Base-by-base conservation (phyloP, 176 grass and related monocot genomes). In the Panicum miliaceum region DNA sequence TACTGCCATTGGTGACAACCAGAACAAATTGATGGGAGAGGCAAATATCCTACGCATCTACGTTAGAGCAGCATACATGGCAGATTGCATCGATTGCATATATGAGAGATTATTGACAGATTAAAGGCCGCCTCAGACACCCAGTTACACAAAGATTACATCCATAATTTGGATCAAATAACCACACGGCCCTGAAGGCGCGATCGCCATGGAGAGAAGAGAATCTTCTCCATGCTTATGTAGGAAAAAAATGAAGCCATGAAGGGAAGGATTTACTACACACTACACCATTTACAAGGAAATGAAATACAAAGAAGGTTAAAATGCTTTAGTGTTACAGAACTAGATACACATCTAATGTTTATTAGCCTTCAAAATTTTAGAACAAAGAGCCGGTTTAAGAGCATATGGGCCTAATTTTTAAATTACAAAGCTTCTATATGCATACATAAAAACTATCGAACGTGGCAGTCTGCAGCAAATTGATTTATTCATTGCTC, bases 401-500 rank as follows among this genome's bases (percentile, higher is more conserved):
- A 46, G n/a, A 6, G 23, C 52, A 47, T 46, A 72, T 71, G 67
- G 66, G 6, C n/a, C 36, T 56, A 57, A 69, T 60, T 59, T 82
- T 72, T 19, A 61, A 47, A 26, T 27, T 68, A 51, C 43, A 47
- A 14, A 35, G 12, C 27, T 85, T 61, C 38, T 25, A 59, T 60
- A 57, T 14, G 4, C 40, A 79, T 63, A 50, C 27, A 69, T 71
- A 12, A 43, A 38, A 47, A 68, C 26, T 45, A 20, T 43, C 5
- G 16, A 59, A 70, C 25, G 36, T 19, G 46, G 23, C 53, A 71
- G 4, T 50, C 43, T 78, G 32, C 14, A 50, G 32, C 53, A 79
- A 36, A 26, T 38, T 53, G 23, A 80, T 64, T 52, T 80, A 86
- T 0, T 86, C 34, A 84, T 84, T 68, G 48, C 18, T 76, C 22